Conservation (phyloP, 108 stramenopile species). For the Epithemia pelagica region DNA sequence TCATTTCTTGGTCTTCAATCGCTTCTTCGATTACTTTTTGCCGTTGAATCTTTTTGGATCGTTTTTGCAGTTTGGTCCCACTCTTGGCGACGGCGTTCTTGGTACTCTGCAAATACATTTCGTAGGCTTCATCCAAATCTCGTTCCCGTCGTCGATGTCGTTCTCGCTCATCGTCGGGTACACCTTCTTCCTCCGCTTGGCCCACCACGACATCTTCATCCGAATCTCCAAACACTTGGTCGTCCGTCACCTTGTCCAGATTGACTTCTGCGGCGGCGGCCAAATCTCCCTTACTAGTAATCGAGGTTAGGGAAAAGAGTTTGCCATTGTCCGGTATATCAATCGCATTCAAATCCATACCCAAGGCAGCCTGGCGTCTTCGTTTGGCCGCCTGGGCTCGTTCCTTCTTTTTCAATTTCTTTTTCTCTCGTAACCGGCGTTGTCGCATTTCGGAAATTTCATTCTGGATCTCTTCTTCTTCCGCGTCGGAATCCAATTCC, state of each 20-base stretch:
- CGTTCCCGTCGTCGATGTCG: slow-evolving; percentile 60
- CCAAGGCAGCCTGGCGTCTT: slow-evolving; percentile 71
- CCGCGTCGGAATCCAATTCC: slow-evolving; percentile 59
- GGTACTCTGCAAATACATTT: slow-evolving; percentile 66
- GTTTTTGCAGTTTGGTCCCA: slow-evolving; percentile 76
- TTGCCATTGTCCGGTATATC: slow-evolving; percentile 80
- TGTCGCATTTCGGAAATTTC: slow-evolving; percentile 65
- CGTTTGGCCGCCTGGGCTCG: slow-evolving; percentile 47
- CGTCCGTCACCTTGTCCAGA: slow-evolving; percentile 63
- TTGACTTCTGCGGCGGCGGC: slow-evolving; percentile 74
- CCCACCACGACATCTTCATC: slow-evolving; percentile 23
- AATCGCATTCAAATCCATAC: slow-evolving; percentile 86
- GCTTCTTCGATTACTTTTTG: slow-evolving; percentile 76
- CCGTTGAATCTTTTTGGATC: slow-evolving; percentile 70
- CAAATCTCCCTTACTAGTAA: slow-evolving; percentile 52
- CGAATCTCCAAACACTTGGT: slow-evolving; percentile 51
- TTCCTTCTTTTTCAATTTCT: slow-evolving; percentile 49
- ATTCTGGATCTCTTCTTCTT: slow-evolving; percentile 74
- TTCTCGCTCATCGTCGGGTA: slow-evolving; percentile 25
- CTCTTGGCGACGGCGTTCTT: slow-evolving; percentile 67
- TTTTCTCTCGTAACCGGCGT: slow-evolving; percentile 65
- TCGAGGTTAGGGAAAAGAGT: slow-evolving; percentile 73
- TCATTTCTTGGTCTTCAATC: slow-evolving; percentile 78
- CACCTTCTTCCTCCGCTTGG: slow-evolving; percentile 28
- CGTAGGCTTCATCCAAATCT: slow-evolving; percentile 84